phyloP scores from a whole-genome alignment of 2,329 filamentous ascomycete genomes.

The Rutstroemia sydowiana region DNA sequence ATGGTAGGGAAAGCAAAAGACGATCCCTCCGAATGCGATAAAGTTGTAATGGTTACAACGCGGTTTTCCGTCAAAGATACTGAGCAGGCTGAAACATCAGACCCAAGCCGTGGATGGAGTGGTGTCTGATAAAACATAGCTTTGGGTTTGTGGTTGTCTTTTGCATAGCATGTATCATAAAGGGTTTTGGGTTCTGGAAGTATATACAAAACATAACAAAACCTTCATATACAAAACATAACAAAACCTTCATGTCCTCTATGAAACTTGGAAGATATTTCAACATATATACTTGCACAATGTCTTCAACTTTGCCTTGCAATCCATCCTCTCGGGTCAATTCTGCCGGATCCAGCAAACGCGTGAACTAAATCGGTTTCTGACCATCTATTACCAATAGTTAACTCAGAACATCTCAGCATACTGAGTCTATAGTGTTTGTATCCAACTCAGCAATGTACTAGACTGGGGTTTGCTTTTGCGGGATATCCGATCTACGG shows the following conservation, averaged over 20 bases:
- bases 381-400: conserved; percentile 34
- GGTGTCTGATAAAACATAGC: background rate
- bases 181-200: no score
- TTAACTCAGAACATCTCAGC: no score
- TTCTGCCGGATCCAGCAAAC: conserved; percentile 34
- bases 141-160: background rate
- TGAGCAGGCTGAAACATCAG: background rate
- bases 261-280: no score
- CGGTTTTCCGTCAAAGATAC: background rate
- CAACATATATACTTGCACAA: conserved; percentile 31
- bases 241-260: no score
- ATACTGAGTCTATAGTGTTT: no score
- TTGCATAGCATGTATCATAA: background rate
- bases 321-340: no score
- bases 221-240: no score
- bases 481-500: no score
- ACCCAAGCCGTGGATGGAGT: background rate
- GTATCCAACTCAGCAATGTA: no score
- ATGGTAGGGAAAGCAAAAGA: background rate
- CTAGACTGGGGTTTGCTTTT: no score
- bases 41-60: background rate
- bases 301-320: no score
- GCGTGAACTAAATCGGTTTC: conserved; percentile 37
- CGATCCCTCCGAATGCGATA: background rate
- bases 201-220: no score